Base-by-base conservation (phyloP, 441 rosid genomes). In the Syzygium malaccense region DNA sequence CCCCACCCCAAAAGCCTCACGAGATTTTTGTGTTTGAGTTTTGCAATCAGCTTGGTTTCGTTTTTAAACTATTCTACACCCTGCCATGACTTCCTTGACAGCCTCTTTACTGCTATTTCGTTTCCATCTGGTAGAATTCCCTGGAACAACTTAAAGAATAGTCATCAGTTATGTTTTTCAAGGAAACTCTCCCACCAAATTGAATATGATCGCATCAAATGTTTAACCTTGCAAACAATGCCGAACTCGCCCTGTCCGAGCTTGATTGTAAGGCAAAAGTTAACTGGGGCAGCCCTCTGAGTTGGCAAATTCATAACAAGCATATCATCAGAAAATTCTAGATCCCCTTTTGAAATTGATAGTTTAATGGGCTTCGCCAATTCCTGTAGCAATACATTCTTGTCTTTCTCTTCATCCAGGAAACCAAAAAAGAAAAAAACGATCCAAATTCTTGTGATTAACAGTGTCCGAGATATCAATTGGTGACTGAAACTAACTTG, bases 161-260 rank as follows among this genome's bases (percentile, higher is more conserved):
- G n/a, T n/a, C 78, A 32, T 51, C n/a, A 45, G 55, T 23, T 12
- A 75, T 37, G 51, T 4, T 37, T 41, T 37, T 86, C n/a, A 8
- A 20, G 53, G 45, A 14, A 57, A 7, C 33, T 30, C 26, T 86
- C 25, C 78, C 49, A 62, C 33, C 57, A 19, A n/a, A 32, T 41
- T 17, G 83, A 75, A 11, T 26, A 51, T 51, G 66, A 41, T 54
- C 86, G 12, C n/a, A 20, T 51, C 1, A 5, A 75, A 15, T 85
- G 4, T 41, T 66, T 14, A 84, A 90, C 92, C 92, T 88, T 92
- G 85, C 87, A 89, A 7, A 92, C 90, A 0, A 89, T 87, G 75
- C 93, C 91, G 9, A 92, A 91, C 1, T 90, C 91, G 13, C 92
- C 91, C 85, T 89, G 86, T 55, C 92, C 91, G 3, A 89, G 91